Evolutionary conservation across 495 filamentous ascomycete genomes (phyloP), one percentile per base, ranked within the genome.

Genomic region (Pyrenula aspistea): DNA sequence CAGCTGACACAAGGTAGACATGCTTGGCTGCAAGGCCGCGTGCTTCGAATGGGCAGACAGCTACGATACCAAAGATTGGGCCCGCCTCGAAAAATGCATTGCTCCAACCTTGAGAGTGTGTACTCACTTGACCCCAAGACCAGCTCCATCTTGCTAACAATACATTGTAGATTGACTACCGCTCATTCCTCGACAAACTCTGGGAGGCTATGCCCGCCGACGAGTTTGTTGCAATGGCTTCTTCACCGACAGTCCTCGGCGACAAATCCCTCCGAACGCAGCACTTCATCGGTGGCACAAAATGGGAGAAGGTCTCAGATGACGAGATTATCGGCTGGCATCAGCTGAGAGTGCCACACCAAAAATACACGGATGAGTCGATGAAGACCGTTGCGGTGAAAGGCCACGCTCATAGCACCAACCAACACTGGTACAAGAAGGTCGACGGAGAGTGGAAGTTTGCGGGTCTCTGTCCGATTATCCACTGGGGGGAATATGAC

Each of bases 31-130:
- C 19, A 8, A 52, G 22, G 50, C 50, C 50, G 50, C 50, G 8
- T 24, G n/a, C 50, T 52, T 21, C 50, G 50, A 52, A 52, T 91
- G 87, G 87, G 86, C 83, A 0, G 87, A 91, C 62, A 87, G 84
- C 76, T 91, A 91, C 67, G 87, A 91, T 71, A 78, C 75, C 63
- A 91, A 83, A 77, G 83, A 91, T 77, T 90, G 87, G 86, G 72
- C 78, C 4, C 82, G 86, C 24, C 78, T 91, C 22, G 67, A 73
- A 31, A 79, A 78, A 57, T 87, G 83, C 73, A 83, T 90, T 55
- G 87, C 87, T 21, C 85, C 86, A 4, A 85, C 80, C 1, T 69
- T 89, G 53, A 20, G 50, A 21, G 50, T 52, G 10, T 20, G 50
- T 52, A 20, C 4, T 4, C 55, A 21, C 15, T 10, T 24, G 22